Conservation (phyloP, 805 yeast genomes). For the Wickerhamomyces sydowiorum region DNA sequence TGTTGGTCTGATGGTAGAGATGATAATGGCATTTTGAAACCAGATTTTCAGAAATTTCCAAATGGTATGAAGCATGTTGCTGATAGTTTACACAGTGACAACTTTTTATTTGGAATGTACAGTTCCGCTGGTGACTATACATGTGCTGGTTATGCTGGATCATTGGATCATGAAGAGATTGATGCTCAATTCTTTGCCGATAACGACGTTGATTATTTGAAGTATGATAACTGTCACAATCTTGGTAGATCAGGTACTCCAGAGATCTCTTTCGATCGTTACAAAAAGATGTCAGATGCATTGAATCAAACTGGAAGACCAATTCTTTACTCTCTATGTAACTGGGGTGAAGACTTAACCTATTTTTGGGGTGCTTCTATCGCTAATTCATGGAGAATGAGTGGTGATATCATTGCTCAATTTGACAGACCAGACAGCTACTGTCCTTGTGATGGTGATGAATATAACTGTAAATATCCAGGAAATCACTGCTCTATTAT, state of each 20-base stretch:
- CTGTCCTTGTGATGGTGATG: conserved; percentile 24
- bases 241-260: conserved; percentile 24
- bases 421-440: conserved; percentile 15
- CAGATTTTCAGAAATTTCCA: conserved; percentile 22
- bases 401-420: conserved; percentile 21
- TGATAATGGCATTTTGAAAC: conserved; percentile 12
- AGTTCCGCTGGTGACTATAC: conserved; percentile 28
- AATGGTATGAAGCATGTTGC: conserved; percentile 21
- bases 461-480: conserved; percentile 18
- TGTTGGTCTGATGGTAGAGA: conserved; percentile 23
- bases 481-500: conserved; percentile 24
- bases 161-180: conserved; percentile 22
- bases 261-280: conserved; percentile 20
- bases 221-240: conserved; percentile 27
- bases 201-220: conserved; percentile 26
- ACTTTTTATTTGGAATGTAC: conserved; percentile 27
- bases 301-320: conserved; percentile 24
- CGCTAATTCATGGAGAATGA: conserved; percentile 26
- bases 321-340: conserved; percentile 25
- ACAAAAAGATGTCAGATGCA: conserved; percentile 24
- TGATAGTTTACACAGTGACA: conserved; percentile 20
- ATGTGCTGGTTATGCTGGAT: conserved; percentile 27
- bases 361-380: conserved; percentile 26
- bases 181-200: conserved; percentile 25
- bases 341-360: conserved; percentile 27